A percentile compares a stretch with the other conserved stretches of the same genome.
Evolutionary conservation across 129 eudicot genomes (phyloP).

Genomic region (Arctium minus): DNA sequence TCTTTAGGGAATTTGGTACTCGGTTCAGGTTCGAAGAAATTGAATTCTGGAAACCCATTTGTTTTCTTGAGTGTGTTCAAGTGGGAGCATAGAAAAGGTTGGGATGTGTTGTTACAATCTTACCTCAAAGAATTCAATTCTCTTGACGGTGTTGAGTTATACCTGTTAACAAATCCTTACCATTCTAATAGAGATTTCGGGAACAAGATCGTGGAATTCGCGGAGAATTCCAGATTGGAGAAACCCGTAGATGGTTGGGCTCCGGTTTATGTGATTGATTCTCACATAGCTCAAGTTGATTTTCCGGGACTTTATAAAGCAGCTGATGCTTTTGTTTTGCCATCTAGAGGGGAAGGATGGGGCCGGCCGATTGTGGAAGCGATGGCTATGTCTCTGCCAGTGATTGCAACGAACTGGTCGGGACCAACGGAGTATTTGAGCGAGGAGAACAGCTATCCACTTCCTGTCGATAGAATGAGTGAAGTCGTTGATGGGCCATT

Average conservation of each 20-base stretch:
- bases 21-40: constrained; percentile 30
- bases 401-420: constrained; percentile 82
- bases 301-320: constrained; percentile 69
- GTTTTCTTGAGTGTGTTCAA: constrained; percentile 88
- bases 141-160: constrained; percentile 50
- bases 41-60: constrained; percentile 18
- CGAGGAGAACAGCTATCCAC: constrained; percentile 62
- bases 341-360: constrained; percentile 96
- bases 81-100: constrained; percentile 88
- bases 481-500: constrained; percentile 79
- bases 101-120: constrained; percentile 80
- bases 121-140: constrained; percentile 59
- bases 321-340: constrained; percentile 62
- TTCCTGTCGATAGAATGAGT: constrained; percentile 65
- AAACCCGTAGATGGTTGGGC: constrained; percentile 72
- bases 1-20: constrained; percentile 45
- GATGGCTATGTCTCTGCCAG: constrained; percentile 83
- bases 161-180: constrained; percentile 66
- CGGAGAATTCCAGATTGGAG: constrained; percentile 41
- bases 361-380: constrained; percentile 92
- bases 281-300: constrained; percentile 67
- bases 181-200: constrained; percentile 65
- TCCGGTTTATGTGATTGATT: constrained; percentile 55
- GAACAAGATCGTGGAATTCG: constrained; percentile 67
- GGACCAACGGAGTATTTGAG: constrained; percentile 84